phyloP scores from a whole-genome alignment of 768 basidiomycete genomes.

The Tulasnella sp. region DNA sequence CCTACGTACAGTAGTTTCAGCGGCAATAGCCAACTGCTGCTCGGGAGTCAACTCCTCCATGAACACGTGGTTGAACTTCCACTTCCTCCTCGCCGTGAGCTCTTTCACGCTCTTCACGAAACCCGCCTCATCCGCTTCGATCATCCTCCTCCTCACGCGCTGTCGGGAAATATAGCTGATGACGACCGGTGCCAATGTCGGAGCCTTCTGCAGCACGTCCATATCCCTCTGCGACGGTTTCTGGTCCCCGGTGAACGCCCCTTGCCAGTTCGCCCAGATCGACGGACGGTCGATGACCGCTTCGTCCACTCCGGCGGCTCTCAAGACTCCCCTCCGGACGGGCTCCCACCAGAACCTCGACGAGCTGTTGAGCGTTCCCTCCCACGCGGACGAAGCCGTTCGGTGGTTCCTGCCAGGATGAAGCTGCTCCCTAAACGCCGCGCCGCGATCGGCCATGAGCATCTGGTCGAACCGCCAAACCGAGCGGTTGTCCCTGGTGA shows the following conservation, averaged over 20 bases:
- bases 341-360: constrained; percentile 30
- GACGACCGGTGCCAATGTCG: constrained; percentile 37
- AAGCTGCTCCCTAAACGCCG: constrained; percentile 66
- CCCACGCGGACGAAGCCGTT: constrained; percentile 22
- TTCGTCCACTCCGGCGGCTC: neutral
- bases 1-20: constrained; percentile 44
- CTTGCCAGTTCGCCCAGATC: constrained; percentile 1
- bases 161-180: constrained; percentile 41
- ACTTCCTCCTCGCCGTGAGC: constrained; percentile 46
- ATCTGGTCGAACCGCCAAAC: constrained; percentile 70
- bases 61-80: constrained; percentile 40
- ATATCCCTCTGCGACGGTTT: constrained; percentile 4
- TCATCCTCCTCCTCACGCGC: constrained; percentile 47
- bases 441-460: constrained; percentile 74
- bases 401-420: constrained; percentile 44
- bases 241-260: neutral
- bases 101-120: constrained; percentile 43
- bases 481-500: constrained; percentile 51
- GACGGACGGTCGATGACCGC: constrained; percentile 34
- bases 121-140: constrained; percentile 42
- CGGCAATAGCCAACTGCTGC: constrained; percentile 47
- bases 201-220: constrained; percentile 32
- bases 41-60: constrained; percentile 38
- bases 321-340: constrained; percentile 24
- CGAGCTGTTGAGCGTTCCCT: neutral